These are phyloP conservation scores for Rhizoctonia solani DNA, from an alignment of 1,284 basidiomycete genomes.

Conservation along the genomic window DNA sequence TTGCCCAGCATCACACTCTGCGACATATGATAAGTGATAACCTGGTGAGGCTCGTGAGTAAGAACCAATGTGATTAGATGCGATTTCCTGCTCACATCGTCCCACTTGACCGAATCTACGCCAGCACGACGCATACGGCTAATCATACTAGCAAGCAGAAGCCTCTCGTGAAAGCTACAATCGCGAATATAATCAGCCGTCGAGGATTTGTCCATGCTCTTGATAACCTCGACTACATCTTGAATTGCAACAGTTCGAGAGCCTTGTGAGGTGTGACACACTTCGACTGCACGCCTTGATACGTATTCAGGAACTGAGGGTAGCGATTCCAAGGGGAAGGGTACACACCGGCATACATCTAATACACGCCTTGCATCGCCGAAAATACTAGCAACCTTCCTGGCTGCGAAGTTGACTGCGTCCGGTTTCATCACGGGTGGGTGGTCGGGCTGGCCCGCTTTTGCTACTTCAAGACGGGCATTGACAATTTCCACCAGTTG, in stretches of 20 bases:
- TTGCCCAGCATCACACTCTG: constrained; percentile 39
- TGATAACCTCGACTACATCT: constrained; percentile 82
- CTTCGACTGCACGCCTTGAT: constrained; percentile 78
- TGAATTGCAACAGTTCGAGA: constrained; percentile 64
- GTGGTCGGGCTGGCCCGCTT: constrained; percentile 55
- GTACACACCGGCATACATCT: constrained; percentile 80
- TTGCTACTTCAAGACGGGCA: constrained; percentile 69
- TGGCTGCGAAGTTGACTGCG: constrained; percentile 87
- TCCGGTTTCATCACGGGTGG: constrained; percentile 68
- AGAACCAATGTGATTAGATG: neutral
- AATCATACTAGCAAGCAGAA: constrained; percentile 86
- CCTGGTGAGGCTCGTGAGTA: neutral
- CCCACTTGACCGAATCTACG: constrained; percentile 84
- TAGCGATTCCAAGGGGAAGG: neutral
- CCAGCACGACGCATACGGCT: constrained; percentile 84
- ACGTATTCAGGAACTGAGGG: neutral
- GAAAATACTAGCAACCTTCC: constrained; percentile 89
- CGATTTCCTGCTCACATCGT: constrained; percentile 58
- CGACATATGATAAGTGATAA: constrained; percentile 30
- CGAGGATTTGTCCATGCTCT: constrained; percentile 89
- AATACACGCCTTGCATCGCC: constrained; percentile 94
- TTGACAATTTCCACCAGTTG: constrained; percentile 89
- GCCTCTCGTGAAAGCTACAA: constrained; percentile 82
- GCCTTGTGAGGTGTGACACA: constrained; percentile 53
- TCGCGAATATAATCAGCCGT: constrained; percentile 80